Evolutionary conservation across 2,329 filamentous ascomycete species (phyloP).

Genomic region (Diplocarpon mali): DNA sequence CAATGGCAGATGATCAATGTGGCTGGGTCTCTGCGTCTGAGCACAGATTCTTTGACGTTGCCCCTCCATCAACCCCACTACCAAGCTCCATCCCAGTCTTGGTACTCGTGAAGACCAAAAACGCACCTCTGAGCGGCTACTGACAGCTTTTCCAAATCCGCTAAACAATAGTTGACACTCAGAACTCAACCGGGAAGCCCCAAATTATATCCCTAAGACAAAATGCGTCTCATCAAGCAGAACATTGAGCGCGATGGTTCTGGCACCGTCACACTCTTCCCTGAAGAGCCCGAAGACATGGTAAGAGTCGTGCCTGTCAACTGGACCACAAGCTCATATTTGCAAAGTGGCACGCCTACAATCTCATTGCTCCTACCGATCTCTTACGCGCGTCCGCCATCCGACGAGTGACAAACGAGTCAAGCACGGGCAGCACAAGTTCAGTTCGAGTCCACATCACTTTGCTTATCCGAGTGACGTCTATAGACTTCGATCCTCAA

Average conservation of each 20-base stretch:
- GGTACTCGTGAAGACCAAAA: too few species aligned
- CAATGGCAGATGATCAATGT: too few species aligned
- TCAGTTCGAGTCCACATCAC: conserved; percentile 54
- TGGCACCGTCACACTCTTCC: conserved; percentile 53
- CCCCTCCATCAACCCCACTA: too few species aligned
- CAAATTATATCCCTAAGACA: too few species aligned
- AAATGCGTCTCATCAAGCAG: conserved; percentile 57
- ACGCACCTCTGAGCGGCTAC: too few species aligned
- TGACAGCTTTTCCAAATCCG: too few species aligned
- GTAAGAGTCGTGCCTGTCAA: conserved; percentile 29
- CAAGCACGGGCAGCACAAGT: conserved; percentile 46
- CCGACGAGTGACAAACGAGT: conserved; percentile 50
- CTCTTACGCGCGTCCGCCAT: conserved; percentile 54
- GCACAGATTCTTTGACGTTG: too few species aligned
- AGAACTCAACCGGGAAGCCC: too few species aligned
- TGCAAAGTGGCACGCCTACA: conserved; percentile 60
- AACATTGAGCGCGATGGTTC: conserved; percentile 56
- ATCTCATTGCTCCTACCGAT: conserved; percentile 56
- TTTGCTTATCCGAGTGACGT: conserved; percentile 54
- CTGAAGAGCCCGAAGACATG: conserved; percentile 69
- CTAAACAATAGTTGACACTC: too few species aligned
- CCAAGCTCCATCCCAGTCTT: too few species aligned
- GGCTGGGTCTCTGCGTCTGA: too few species aligned
- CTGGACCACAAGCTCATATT: neutral
- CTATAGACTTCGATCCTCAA: conserved; percentile 58